phyloP scores from a whole-genome alignment of 225 moss, liverwort and hornwort species.

The Bryoerythrophyllum caledonicum region DNA sequence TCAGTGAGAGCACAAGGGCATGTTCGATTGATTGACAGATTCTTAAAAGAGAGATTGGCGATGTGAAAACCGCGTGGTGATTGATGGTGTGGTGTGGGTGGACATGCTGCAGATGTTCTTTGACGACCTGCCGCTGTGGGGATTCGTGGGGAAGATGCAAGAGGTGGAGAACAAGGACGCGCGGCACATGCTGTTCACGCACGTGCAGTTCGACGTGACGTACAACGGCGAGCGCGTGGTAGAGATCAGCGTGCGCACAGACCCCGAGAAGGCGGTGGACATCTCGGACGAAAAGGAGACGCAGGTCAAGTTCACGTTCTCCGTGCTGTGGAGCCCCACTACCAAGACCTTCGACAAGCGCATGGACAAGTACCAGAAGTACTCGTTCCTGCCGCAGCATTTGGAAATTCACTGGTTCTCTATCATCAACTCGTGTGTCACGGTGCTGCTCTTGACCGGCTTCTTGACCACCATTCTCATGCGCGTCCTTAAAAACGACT shows the following conservation, averaged over 20 bases:
- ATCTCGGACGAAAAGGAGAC: slow-evolving; percentile 54
- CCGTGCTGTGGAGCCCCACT: slow-evolving; percentile 75
- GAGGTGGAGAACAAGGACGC: slow-evolving; percentile 41
- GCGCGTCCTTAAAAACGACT: slow-evolving; percentile 96
- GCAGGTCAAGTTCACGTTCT: slow-evolving; percentile 74
- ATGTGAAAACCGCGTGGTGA: too few relatives aligned
- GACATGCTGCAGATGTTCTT: slow-evolving; percentile 88
- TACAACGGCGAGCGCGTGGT: slow-evolving; percentile 86
- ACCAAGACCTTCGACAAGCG: slow-evolving; percentile 64
- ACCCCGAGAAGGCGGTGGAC: slow-evolving; percentile 68
- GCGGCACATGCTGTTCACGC: slow-evolving; percentile 75
- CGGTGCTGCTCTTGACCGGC: slow-evolving; percentile 90
- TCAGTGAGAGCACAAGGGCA: too few relatives aligned
- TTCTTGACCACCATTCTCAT: slow-evolving; percentile 97
- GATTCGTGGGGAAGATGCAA: slow-evolving; percentile 78
- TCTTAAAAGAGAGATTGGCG: too few relatives aligned
- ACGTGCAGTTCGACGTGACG: slow-evolving; percentile 72
- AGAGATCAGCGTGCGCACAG: slow-evolving; percentile 71
- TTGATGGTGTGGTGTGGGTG: neutral
- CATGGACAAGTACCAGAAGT: slow-evolving; percentile 87
- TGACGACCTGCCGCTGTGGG: slow-evolving; percentile 96
- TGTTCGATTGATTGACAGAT: too few relatives aligned
- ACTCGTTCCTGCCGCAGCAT: slow-evolving; percentile 79
- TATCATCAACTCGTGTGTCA: slow-evolving; percentile 98
- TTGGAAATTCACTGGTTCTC: slow-evolving; percentile 99